These are phyloP conservation scores for Crassisporium funariophilum DNA, from an alignment of 768 basidiomycete genomes.

Conservation along the genomic window DNA sequence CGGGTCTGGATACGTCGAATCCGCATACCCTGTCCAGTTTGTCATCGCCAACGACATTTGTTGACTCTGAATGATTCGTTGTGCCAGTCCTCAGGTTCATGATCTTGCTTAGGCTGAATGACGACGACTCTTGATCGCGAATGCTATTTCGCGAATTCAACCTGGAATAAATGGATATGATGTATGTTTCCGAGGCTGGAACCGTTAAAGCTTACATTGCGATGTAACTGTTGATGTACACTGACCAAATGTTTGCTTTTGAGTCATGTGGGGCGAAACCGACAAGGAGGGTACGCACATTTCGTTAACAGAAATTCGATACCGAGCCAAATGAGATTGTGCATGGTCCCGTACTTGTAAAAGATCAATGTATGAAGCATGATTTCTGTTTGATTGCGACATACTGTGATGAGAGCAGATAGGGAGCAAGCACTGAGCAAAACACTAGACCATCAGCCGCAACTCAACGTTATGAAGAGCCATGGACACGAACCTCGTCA, in stretches of 20 bases:
- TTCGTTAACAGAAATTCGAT: conserved; percentile 45
- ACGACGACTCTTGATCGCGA: no score
- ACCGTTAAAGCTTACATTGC: conserved; percentile 8
- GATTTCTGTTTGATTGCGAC: conserved; percentile 9
- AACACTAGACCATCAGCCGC: background rate
- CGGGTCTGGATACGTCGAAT: no score
- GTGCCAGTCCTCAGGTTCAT: background rate
- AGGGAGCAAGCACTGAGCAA: conserved; percentile 42
- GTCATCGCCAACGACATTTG: no score
- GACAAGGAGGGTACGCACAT: conserved; percentile 27
- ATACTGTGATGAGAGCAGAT: conserved; percentile 40
- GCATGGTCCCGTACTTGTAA: conserved; percentile 23
- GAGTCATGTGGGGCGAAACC: background rate
- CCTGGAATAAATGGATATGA: background rate
- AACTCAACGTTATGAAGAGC: background rate
- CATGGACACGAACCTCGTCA: conserved; percentile 30
- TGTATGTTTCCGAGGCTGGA: background rate
- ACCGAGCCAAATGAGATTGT: conserved; percentile 43
- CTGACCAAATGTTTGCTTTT: conserved; percentile 2
- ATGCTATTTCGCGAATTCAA: conserved; percentile 7
- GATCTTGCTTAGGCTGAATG: no score
- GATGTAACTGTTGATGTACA: conserved; percentile 14
- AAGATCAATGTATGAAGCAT: conserved; percentile 30
- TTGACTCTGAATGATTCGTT: background rate
- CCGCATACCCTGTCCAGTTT: no score